A percentile compares a stretch with the other conserved stretches of the same genome.
Evolutionary conservation across 805 yeast genomes (phyloP).

Genomic region (Candida jianshihensis): DNA sequence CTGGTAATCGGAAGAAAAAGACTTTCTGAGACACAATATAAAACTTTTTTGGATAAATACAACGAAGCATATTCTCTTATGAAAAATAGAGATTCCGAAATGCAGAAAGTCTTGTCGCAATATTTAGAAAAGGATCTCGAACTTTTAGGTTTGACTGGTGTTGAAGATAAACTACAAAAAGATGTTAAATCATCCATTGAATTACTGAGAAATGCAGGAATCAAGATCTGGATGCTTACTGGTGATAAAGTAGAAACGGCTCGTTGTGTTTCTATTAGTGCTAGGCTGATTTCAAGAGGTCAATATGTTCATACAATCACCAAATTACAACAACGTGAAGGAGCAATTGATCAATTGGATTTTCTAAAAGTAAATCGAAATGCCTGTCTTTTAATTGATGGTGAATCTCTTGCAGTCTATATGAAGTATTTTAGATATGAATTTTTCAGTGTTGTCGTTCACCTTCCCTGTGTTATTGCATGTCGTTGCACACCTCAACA

Average conservation of each 20-base stretch:
- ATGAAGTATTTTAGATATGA: conserved; percentile 58
- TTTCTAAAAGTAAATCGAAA: conserved; percentile 55
- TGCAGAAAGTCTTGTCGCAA: conserved; percentile 61
- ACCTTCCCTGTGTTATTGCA: conserved; percentile 91
- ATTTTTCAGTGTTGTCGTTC: conserved; percentile 71
- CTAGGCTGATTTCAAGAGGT: conserved; percentile 86
- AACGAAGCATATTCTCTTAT: conserved; percentile 70
- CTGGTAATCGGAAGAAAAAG: conserved; percentile 87
- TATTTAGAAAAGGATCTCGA: conserved; percentile 80
- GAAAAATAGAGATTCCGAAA: conserved; percentile 68
- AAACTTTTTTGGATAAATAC: conserved; percentile 58
- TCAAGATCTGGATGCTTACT: conserved; percentile 98
- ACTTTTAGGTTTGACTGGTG: conserved; percentile 90
- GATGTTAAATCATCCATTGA: conserved; percentile 92
- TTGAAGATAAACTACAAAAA: conserved; percentile 88
- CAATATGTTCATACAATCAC: conserved; percentile 88
- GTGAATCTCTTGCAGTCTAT: conserved; percentile 75
- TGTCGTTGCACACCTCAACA: conserved; percentile 99
- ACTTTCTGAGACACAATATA: conserved; percentile 45
- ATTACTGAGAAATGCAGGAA: conserved; percentile 88
- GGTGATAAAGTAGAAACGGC: conserved; percentile 99
- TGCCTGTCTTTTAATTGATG: conserved; percentile 80
- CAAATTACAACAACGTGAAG: conserved; percentile 45
- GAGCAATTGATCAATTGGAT: conserved; percentile 72
- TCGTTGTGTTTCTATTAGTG: conserved; percentile 93